A percentile compares a stretch with the other conserved stretches of the same genome.
These are phyloP conservation scores for Cyclanthera cordifolia DNA, from an alignment of 306 rosid genomes.

Conservation along the genomic window DNA sequence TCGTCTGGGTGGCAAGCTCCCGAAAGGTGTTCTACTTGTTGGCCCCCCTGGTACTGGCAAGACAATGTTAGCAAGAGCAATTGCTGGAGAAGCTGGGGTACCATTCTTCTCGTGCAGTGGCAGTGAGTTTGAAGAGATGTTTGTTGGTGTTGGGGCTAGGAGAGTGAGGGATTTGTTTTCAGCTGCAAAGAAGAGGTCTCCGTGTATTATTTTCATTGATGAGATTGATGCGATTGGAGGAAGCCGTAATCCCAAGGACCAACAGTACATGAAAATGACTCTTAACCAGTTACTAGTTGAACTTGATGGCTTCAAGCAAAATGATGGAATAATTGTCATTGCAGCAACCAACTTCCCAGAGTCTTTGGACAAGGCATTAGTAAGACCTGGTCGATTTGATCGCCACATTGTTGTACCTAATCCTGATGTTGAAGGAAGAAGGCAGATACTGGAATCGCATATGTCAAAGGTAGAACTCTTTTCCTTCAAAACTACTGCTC, in stretches of 20 bases:
- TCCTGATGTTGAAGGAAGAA: conserved; percentile 95
- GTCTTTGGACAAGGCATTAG: conserved; percentile 81
- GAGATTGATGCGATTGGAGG: conserved; percentile 97
- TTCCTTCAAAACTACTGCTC: background rate
- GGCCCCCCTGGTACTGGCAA: conserved; percentile 97
- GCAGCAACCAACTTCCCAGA: conserved; percentile 90
- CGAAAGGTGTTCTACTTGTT: conserved; percentile 90
- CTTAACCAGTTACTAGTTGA: conserved; percentile 89
- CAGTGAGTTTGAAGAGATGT: conserved; percentile 94
- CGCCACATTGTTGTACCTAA: conserved; percentile 78
- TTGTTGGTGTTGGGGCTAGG: conserved; percentile 94
- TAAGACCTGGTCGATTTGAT: conserved; percentile 95
- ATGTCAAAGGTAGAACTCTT: conserved; percentile 59
- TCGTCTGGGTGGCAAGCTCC: conserved; percentile 91
- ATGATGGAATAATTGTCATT: conserved; percentile 88
- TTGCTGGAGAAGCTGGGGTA: conserved; percentile 96
- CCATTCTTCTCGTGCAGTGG: conserved; percentile 94
- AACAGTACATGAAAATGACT: conserved; percentile 74
- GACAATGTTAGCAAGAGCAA: conserved; percentile 93
- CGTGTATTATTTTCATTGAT: conserved; percentile 85
- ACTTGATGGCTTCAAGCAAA: conserved; percentile 91
- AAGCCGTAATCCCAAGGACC: conserved; percentile 63
- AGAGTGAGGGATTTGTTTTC: conserved; percentile 84
- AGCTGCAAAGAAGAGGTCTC: conserved; percentile 84
- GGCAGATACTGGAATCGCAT: conserved; percentile 79